Evolutionary conservation across 768 basidiomycete species (phyloP).

Genomic region (Serendipita indica): DNA sequence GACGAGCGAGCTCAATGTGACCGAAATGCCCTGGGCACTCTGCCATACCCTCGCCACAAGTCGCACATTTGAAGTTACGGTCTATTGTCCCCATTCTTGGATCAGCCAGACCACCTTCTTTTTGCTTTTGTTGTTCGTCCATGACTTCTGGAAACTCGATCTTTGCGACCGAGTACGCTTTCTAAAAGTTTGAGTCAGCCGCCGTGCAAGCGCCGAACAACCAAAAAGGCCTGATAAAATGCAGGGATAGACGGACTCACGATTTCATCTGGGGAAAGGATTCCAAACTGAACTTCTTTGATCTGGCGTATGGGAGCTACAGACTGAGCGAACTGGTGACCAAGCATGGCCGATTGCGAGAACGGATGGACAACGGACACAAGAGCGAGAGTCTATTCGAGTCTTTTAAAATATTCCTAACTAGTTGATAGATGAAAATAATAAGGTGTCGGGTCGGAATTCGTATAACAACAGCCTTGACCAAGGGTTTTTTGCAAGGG

Average conservation of each 20-base stretch:
- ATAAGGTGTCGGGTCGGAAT: neutral
- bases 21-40: conserved; percentile 99
- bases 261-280: conserved; percentile 97
- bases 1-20: conserved; percentile 90
- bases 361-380: neutral
- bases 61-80: conserved; percentile 97
- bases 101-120: conserved; percentile 92
- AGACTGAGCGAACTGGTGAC: conserved; percentile 83
- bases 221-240: conserved; percentile 3
- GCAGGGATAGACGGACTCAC: conserved; percentile 34
- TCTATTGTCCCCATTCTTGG: conserved; percentile 96
- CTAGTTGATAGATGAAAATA: neutral
- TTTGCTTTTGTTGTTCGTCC: conserved; percentile 86
- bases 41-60: conserved; percentile 99
- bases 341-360: conserved; percentile 40
- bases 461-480: neutral
- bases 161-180: conserved; percentile 97
- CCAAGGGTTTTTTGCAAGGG: neutral
- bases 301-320: conserved; percentile 91
- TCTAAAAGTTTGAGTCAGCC: conserved; percentile 34
- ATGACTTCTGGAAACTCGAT: conserved; percentile 98
- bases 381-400: neutral
- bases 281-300: conserved; percentile 96
- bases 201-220: neutral
- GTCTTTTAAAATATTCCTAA: neutral